These are phyloP conservation scores for Aegilops longissima DNA, from an alignment of 176 grass and related monocot genomes.

Conservation along the genomic window DNA sequence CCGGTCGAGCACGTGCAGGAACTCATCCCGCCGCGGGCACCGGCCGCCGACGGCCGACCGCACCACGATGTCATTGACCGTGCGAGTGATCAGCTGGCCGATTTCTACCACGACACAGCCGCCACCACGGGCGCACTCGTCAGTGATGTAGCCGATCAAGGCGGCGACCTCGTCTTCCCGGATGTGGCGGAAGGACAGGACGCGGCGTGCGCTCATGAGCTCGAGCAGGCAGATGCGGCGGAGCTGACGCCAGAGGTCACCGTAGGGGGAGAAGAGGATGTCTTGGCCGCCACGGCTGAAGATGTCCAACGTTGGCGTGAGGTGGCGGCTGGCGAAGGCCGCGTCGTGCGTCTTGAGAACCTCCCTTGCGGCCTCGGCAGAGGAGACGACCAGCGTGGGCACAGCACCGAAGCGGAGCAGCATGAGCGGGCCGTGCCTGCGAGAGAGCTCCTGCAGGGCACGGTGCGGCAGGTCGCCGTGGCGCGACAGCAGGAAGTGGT, in stretches of 20 bases:
- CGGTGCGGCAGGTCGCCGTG: constrained; percentile 1
- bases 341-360: too few relatives aligned
- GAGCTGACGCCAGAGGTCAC: constrained; percentile 43
- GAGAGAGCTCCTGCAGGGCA: background rate
- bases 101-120: too few relatives aligned
- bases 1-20: too few relatives aligned
- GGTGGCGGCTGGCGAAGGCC: too few relatives aligned
- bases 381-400: constrained; percentile 15
- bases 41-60: too few relatives aligned
- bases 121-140: too few relatives aligned
- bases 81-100: too few relatives aligned
- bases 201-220: constrained; percentile 31
- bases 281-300: background rate
- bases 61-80: too few relatives aligned
- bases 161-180: too few relatives aligned
- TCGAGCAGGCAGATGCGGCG: constrained; percentile 31
- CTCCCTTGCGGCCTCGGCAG: background rate
- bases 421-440: constrained; percentile 27
- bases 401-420: constrained; percentile 21
- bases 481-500: constrained; percentile 24
- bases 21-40: too few relatives aligned
- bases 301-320: too few relatives aligned
- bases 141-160: too few relatives aligned
- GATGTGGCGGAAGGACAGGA: constrained; percentile 3
- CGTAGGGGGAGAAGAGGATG: constrained; percentile 41